phyloP scores from a whole-genome alignment of 2,329 filamentous ascomycete genomes.

The Ceratocystiopsis brevicomis region DNA sequence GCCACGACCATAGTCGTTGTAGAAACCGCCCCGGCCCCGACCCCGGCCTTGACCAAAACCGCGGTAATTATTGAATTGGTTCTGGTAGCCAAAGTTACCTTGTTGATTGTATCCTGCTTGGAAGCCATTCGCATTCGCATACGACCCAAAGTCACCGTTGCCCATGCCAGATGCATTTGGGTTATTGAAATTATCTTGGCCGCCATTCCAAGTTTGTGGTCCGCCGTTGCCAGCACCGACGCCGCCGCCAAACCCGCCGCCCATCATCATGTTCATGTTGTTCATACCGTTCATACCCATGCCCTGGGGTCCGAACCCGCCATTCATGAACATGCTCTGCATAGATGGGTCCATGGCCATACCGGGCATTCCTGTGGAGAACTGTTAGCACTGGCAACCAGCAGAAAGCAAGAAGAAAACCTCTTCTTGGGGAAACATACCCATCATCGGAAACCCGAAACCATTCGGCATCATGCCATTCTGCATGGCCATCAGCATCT shows the following conservation, averaged over 20 bases:
- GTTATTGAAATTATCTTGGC: conserved; percentile 79
- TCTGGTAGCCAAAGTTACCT: conserved; percentile 67
- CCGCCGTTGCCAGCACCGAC: conserved; percentile 47
- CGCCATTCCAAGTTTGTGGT: conserved; percentile 67
- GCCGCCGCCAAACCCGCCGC: conserved; percentile 45
- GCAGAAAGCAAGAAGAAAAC: too few relatives aligned
- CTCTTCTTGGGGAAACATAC: conserved; percentile 32
- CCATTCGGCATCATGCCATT: conserved; percentile 39
- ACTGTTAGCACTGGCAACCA: not conserved
- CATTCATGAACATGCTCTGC: conserved; percentile 64
- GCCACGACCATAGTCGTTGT: conserved; percentile 36
- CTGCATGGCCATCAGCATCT: conserved; percentile 63
- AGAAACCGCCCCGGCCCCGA: conserved; percentile 38
- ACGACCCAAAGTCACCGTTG: conserved; percentile 61
- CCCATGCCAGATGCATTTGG: conserved; percentile 68
- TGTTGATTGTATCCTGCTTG: conserved; percentile 62
- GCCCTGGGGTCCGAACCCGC: conserved; percentile 32
- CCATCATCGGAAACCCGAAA: conserved; percentile 63
- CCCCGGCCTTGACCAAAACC: conserved; percentile 30
- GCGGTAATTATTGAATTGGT: conserved; percentile 62
- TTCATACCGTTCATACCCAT: conserved; percentile 58
- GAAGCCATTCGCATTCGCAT: conserved; percentile 47
- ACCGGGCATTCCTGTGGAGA: conserved; percentile 52
- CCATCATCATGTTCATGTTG: conserved; percentile 47
- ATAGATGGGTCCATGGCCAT: conserved; percentile 76